phyloP scores from a whole-genome alignment of 208 protist genomes.

The Trypanosoma vivax region DNA sequence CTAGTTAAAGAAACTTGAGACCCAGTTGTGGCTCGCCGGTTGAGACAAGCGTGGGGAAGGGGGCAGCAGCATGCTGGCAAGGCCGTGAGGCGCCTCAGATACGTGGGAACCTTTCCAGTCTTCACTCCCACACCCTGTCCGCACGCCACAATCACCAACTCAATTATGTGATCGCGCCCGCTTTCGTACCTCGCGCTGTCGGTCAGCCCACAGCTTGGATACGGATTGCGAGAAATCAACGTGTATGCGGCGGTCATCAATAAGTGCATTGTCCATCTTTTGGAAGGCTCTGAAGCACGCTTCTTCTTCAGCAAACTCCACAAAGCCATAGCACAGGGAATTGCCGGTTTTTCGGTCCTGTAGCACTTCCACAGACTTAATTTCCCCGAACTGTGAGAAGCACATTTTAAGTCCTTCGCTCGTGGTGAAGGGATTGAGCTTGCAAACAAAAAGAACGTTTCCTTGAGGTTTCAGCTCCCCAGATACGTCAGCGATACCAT shows the following conservation, averaged over 20 bases:
- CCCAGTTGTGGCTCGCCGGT: no score
- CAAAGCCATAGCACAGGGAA: slow-evolving; percentile 97
- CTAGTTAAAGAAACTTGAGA: no score
- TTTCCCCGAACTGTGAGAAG: slow-evolving; percentile 94
- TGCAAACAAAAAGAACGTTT: slow-evolving; percentile 98
- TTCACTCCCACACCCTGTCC: no score
- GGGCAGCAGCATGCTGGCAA: no score
- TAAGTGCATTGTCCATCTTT: slow-evolving; percentile 97
- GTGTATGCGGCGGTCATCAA: slow-evolving; percentile 98
- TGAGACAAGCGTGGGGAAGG: no score
- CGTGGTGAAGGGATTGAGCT: slow-evolving; percentile 95
- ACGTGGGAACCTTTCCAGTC: no score
- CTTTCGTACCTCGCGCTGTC: slow-evolving; percentile 51
- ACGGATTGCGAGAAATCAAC: slow-evolving; percentile 98
- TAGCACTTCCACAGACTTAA: slow-evolving; percentile 83
- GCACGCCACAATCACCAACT: neutral
- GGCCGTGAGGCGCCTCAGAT: no score
- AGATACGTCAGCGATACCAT: slow-evolving; percentile 90
- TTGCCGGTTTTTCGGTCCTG: slow-evolving; percentile 56
- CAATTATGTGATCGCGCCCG: slow-evolving; percentile 10
- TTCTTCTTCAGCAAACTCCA: slow-evolving; percentile 94
- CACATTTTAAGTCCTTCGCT: slow-evolving; percentile 93
- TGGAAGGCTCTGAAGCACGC: slow-evolving; percentile 88
- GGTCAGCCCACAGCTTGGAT: slow-evolving; percentile 77
- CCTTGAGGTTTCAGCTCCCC: slow-evolving; percentile 93